Percentiles rank a stretch among this genome's conserved stretches.
These are phyloP conservation scores for Phytophthora pisi DNA, from an alignment of 352 stramenopile genomes.

Conservation along the genomic window DNA sequence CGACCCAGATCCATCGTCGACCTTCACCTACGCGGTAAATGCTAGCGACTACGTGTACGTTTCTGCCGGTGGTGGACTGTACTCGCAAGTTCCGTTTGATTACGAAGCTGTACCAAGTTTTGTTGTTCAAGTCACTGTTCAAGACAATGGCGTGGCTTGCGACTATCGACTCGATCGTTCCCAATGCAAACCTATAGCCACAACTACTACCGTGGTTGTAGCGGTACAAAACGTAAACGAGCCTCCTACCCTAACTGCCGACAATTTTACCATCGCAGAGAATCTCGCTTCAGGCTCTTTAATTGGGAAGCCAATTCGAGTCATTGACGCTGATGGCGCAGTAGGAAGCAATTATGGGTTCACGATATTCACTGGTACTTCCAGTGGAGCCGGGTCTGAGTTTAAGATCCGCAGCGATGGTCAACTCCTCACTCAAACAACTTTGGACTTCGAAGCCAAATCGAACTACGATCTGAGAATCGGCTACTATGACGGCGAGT, in stretches of 20 bases:
- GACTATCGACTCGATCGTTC: slow-evolving; percentile 15
- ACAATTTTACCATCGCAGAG: slow-evolving; percentile 39
- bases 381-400: slow-evolving; percentile 16
- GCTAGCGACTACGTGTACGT: slow-evolving; percentile 37
- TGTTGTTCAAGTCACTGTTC: slow-evolving; percentile 38
- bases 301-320: slow-evolving; percentile 48
- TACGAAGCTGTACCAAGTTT: slow-evolving; percentile 41
- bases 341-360: slow-evolving; percentile 38
- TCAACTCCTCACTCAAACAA: slow-evolving; percentile 41
- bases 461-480: slow-evolving; percentile 16
- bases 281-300: slow-evolving; percentile 48
- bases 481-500: slow-evolving; percentile 43
- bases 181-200: slow-evolving; percentile 16
- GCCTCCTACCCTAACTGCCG: slow-evolving; percentile 33
- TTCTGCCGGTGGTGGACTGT: slow-evolving; percentile 18
- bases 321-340: slow-evolving; percentile 51
- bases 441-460: slow-evolving; percentile 49
- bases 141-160: slow-evolving; percentile 46
- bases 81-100: slow-evolving; percentile 38
- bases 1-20: slow-evolving; percentile 44
- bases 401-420: slow-evolving; percentile 53
- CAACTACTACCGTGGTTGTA: slow-evolving; percentile 9
- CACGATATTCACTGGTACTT: slow-evolving; percentile 27
- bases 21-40: slow-evolving; percentile 44
- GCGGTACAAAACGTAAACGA: slow-evolving; percentile 57